Conservation (phyloP, 768 basidiomycete species). For the Calocybe indica region DNA sequence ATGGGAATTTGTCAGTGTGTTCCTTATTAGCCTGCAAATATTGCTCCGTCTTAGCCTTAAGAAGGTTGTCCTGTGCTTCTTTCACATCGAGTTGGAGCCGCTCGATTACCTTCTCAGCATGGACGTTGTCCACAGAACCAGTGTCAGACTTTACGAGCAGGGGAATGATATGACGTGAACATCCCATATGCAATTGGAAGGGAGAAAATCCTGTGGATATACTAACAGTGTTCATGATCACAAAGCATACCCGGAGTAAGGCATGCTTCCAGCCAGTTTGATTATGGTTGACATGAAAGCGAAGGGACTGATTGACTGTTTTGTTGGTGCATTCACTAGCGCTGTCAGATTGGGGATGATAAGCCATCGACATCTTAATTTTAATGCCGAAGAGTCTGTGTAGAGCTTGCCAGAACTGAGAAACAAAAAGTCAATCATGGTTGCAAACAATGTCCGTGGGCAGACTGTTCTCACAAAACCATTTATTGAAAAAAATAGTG, state of each 20-base stretch:
- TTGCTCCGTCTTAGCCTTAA: constrained; percentile 14
- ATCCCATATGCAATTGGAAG: constrained; percentile 22
- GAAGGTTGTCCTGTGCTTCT: constrained; percentile 10
- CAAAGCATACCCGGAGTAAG: constrained; percentile 20
- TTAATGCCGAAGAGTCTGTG: not conserved
- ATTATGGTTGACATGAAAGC: constrained; percentile 20
- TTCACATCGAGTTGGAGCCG: not conserved
- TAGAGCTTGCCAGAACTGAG: constrained; percentile 2
- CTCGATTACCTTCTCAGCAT: constrained; percentile 9
- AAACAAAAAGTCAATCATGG: constrained; percentile 22
- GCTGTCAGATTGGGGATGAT: constrained; percentile 32
- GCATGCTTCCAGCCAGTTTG: constrained; percentile 24
- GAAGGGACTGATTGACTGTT: constrained; percentile 21
- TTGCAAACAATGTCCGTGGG: constrained; percentile 13
- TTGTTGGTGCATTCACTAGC: constrained; percentile 25
- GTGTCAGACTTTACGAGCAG: not conserved
- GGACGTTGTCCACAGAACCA: not conserved
- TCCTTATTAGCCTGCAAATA: constrained; percentile 12
- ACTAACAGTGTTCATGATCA: constrained; percentile 26
- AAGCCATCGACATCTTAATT: constrained; percentile 25
- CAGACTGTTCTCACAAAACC: constrained; percentile 25
- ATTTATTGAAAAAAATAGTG: constrained; percentile 14
- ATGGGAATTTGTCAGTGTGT: not conserved
- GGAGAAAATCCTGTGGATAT: constrained; percentile 22
- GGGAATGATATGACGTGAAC: not conserved